phyloP scores from a whole-genome alignment of 495 filamentous ascomycete genomes.

The Opeltia flavorubescens region DNA sequence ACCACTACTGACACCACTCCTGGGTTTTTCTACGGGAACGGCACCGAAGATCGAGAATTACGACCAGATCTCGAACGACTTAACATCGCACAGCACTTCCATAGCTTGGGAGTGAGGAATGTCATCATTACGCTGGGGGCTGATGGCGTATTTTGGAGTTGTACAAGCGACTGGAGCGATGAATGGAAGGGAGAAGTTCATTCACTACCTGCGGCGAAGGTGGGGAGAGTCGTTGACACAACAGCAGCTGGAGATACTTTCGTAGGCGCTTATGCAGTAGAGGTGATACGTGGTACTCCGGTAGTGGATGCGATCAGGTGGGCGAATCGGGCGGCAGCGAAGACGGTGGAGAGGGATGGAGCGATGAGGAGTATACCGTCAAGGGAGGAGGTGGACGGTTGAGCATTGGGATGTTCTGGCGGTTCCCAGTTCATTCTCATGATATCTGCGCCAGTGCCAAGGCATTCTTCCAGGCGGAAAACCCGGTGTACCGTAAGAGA shows the following conservation, averaged over 20 bases:
- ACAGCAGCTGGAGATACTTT: conserved; percentile 94
- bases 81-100: conserved; percentile 40
- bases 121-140: conserved; percentile 73
- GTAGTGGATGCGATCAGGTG: conserved; percentile 47
- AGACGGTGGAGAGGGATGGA: conserved; percentile 60
- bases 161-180: conserved; percentile 19
- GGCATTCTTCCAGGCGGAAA: too few species aligned
- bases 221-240: conserved; percentile 64
- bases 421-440: too few species aligned
- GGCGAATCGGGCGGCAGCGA: conserved; percentile 62
- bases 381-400: conserved; percentile 45
- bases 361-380: conserved; percentile 87
- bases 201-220: conserved; percentile 42
- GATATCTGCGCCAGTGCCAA: too few species aligned
- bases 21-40: neutral
- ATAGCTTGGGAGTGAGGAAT: conserved; percentile 53
- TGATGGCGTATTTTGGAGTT: conserved; percentile 52
- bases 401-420: too few species aligned
- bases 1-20: conserved; percentile 40
- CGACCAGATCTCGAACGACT: conserved; percentile 4
- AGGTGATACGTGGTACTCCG: conserved; percentile 33
- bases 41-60: conserved; percentile 24
- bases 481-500: too few species aligned
- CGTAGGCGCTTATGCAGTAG: conserved; percentile 73
- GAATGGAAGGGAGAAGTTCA: conserved; percentile 28